phyloP scores from a whole-genome alignment of 1,284 basidiomycete genomes.

The Sanguinoderma infundibulare region DNA sequence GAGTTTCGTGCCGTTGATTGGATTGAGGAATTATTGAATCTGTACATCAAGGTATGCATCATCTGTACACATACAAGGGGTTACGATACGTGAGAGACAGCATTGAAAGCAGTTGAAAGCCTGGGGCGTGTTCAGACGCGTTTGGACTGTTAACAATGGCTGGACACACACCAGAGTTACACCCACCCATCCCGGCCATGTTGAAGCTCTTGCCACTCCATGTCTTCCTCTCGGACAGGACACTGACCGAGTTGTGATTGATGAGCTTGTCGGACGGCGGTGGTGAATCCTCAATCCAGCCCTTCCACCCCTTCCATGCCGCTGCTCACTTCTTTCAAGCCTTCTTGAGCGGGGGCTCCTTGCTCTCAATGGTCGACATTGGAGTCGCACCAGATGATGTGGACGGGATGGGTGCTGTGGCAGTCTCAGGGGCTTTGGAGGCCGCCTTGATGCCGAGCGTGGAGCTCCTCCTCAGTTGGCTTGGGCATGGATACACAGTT shows the following conservation, averaged over 20 bases:
- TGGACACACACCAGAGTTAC: conserved; percentile 24
- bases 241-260: conserved; percentile 70
- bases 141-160: conserved; percentile 26
- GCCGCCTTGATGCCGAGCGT: conserved; percentile 40
- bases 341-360: conserved; percentile 31
- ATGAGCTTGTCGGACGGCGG: conserved; percentile 80
- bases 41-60: conserved; percentile 26
- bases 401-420: conserved; percentile 17
- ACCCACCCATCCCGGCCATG: conserved; percentile 57
- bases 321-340: conserved; percentile 70
- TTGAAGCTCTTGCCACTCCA: conserved; percentile 83
- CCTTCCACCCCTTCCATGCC: conserved; percentile 82
- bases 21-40: conserved; percentile 30
- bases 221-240: conserved; percentile 67
- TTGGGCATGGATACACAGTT: conserved; percentile 73
- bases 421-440: conserved; percentile 22
- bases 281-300: conserved; percentile 83
- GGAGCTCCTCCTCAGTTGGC: conserved; percentile 62
- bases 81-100: conserved; percentile 15
- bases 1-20: conserved; percentile 32
- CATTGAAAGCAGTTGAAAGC: conserved; percentile 2
- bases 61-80: conserved; percentile 3
- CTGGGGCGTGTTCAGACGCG: conserved; percentile 16
- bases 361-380: conserved; percentile 28
- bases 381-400: background rate